Evolutionary conservation across 257 asterid genomes (phyloP).

Genomic region (Ophiorrhiza pumila): DNA sequence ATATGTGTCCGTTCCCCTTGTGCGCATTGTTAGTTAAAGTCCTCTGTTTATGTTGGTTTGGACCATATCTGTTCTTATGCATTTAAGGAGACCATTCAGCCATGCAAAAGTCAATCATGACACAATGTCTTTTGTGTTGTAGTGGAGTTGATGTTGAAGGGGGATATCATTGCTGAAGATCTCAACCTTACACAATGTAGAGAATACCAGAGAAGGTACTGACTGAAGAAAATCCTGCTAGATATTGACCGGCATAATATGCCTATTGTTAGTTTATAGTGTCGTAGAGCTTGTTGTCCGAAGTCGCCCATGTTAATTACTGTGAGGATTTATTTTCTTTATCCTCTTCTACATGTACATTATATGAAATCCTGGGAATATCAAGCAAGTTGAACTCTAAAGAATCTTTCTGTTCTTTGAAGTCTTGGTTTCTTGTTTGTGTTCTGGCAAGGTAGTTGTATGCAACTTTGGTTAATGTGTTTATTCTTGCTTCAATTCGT

Average conservation of each 20-base stretch:
- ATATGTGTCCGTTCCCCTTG: neutral
- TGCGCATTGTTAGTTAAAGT: neutral
- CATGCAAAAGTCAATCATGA: neutral
- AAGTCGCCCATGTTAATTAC: neutral
- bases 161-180: neutral
- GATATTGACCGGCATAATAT: neutral
- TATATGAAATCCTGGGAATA: neutral
- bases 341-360: neutral
- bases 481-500: neutral
- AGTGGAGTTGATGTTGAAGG: neutral
- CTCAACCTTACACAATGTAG: neutral
- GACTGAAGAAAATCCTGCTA: neutral
- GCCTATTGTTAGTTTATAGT: neutral
- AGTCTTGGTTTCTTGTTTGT: neutral
- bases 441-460: neutral
- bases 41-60: neutral
- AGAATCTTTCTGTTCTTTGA: neutral
- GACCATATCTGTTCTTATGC: neutral
- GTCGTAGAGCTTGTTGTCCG: neutral
- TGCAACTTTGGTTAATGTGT: neutral
- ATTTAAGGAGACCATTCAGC: neutral
- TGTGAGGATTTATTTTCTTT: neutral
- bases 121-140: neutral
- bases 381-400: neutral
- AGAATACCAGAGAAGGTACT: neutral